phyloP scores from a whole-genome alignment of 2,329 filamentous ascomycete genomes.

The Colletotrichum sp. region DNA sequence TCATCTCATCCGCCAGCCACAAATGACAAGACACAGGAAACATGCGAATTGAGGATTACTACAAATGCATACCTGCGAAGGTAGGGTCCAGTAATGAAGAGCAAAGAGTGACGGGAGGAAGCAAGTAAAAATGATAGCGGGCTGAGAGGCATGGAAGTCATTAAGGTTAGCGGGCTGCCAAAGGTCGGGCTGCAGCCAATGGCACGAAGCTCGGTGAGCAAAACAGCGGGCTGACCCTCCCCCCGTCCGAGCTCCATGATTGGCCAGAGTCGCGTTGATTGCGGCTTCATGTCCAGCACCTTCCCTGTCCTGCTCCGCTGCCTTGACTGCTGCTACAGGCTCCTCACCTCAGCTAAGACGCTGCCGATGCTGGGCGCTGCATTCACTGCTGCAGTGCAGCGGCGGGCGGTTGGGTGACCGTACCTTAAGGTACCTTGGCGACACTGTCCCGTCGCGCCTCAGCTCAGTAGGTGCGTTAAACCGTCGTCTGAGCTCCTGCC shows the following conservation, averaged over 20 bases:
- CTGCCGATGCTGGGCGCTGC: conserved; percentile 12
- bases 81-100: background rate
- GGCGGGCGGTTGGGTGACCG: background rate
- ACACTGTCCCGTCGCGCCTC: background rate
- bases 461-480: background rate
- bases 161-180: background rate
- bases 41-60: background rate
- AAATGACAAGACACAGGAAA: background rate
- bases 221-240: background rate
- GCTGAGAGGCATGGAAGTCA: background rate
- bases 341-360: background rate
- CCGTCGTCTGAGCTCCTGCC: conserved; percentile 12
- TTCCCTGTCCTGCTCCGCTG: background rate
- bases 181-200: background rate
- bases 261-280: background rate
- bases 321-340: background rate
- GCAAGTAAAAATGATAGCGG: background rate
- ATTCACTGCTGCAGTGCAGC: background rate
- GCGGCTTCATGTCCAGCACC: background rate
- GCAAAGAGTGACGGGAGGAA: background rate
- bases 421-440: background rate
- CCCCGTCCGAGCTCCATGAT: background rate
- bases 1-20: background rate
- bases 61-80: background rate
- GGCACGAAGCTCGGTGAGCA: background rate